A percentile compares a stretch with the other conserved stretches of the same genome.
Conservation (phyloP, 352 stramenopile species). For the Phytophthora meadii region DNA sequence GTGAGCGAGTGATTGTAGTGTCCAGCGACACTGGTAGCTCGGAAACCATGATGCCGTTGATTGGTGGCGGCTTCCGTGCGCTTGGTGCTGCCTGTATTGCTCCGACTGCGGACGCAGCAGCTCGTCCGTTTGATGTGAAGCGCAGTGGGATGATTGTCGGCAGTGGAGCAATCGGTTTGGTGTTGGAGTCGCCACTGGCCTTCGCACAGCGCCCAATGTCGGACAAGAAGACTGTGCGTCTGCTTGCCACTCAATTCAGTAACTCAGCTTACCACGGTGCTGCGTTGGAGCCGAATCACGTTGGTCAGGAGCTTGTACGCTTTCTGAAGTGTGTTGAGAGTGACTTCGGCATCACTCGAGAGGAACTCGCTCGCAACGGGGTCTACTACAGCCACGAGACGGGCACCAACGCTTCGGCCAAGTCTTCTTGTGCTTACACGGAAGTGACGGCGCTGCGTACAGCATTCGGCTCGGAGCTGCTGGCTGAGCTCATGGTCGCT, state of each 20-base stretch:
- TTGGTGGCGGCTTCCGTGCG: conserved; percentile 95
- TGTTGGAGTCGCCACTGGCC: conserved; percentile 68
- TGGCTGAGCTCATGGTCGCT: conserved; percentile 82
- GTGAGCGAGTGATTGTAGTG: conserved; percentile 95
- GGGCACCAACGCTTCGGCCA: conserved; percentile 94
- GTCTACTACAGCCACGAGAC: conserved; percentile 99
- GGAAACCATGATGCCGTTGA: conserved; percentile 91
- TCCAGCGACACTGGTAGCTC: conserved; percentile 94
- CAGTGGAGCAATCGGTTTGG: conserved; percentile 86
- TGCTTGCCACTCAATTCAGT: conserved; percentile 94
- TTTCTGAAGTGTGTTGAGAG: conserved; percentile 91
- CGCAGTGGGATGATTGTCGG: conserved; percentile 96
- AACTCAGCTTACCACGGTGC: conserved; percentile 97
- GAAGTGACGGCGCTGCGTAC: conserved; percentile 81
- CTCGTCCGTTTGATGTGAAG: conserved; percentile 93
- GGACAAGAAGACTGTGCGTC: conserved; percentile 51
- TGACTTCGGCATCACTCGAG: conserved; percentile 92
- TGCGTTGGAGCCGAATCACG: conserved; percentile 93
- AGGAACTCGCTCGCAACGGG: conserved; percentile 91
- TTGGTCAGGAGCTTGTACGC: conserved; percentile 90
- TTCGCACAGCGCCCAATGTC: conserved; percentile 25
- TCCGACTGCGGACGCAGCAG: conserved; percentile 73
- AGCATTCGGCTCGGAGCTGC: conserved; percentile 75
- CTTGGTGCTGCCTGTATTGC: conserved; percentile 94
- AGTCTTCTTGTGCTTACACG: conserved; percentile 94